Percentiles rank a stretch among this genome's conserved stretches.
Conservation (phyloP, 768 basidiomycete genomes). For the Atractiella rhizophila region DNA sequence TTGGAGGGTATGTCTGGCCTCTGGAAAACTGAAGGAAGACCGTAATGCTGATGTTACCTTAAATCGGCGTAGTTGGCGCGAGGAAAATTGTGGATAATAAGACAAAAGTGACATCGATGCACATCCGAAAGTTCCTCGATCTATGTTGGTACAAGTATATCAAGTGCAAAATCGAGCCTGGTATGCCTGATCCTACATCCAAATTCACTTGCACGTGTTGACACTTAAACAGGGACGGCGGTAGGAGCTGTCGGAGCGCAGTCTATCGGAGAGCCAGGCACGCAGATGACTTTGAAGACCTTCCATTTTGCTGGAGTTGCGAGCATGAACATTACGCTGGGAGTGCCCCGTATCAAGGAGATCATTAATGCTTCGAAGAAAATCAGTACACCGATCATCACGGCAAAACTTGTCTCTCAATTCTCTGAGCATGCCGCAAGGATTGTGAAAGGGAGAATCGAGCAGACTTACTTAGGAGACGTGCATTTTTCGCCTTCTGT, state of each 20-base stretch:
- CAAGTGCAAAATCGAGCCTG: constrained; percentile 87
- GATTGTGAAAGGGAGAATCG: constrained; percentile 85
- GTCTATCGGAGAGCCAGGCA: constrained; percentile 96
- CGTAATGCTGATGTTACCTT: background rate
- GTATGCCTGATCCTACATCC: constrained; percentile 21
- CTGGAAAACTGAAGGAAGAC: background rate
- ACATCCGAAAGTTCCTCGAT: constrained; percentile 55
- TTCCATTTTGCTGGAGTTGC: constrained; percentile 99
- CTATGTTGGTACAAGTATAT: constrained; percentile 76
- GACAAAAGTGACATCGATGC: constrained; percentile 59
- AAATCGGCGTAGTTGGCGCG: background rate
- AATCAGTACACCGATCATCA: constrained; percentile 95
- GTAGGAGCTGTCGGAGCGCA: constrained; percentile 97
- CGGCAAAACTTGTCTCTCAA: constrained; percentile 45
- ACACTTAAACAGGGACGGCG: constrained; percentile 45
- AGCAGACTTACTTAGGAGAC: constrained; percentile 83
- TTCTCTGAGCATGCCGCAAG: constrained; percentile 73
- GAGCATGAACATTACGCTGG: constrained; percentile 97
- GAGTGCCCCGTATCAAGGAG: constrained; percentile 99
- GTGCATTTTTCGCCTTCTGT: constrained; percentile 26
- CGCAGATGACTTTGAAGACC: constrained; percentile 97
- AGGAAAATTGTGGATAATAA: constrained; percentile 48
- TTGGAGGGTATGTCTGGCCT: constrained; percentile 33
- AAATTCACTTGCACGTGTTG: background rate
- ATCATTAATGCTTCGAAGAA: constrained; percentile 97